phyloP scores from a whole-genome alignment of 768 basidiomycete species.

The Goffeauzyma gilvescens region DNA sequence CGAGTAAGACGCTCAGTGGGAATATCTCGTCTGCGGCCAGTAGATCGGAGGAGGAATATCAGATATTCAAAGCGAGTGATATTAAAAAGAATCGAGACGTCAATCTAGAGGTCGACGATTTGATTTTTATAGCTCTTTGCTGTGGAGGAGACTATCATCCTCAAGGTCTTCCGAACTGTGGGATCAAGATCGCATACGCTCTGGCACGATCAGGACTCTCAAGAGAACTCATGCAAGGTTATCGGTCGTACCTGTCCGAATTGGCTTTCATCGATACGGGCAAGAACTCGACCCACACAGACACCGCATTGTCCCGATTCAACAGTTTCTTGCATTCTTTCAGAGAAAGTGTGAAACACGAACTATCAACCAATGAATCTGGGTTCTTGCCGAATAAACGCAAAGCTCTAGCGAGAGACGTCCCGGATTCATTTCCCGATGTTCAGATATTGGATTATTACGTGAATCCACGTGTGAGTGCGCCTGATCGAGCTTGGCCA shows the following conservation, averaged over 20 bases:
- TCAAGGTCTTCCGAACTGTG: conserved; percentile 21
- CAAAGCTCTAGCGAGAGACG: conserved; percentile 43
- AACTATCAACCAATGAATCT: conserved; percentile 45
- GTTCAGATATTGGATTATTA: conserved; percentile 60
- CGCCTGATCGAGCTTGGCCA: conserved; percentile 19
- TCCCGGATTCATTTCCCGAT: conserved; percentile 52
- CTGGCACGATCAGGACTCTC: conserved; percentile 69
- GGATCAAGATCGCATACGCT: conserved; percentile 45
- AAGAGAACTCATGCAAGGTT: conserved; percentile 45
- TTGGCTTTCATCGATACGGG: too few species aligned
- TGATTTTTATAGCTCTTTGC: conserved; percentile 64
- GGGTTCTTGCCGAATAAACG: conserved; percentile 49
- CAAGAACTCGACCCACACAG: too few species aligned
- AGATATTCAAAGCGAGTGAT: not conserved
- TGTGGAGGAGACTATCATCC: conserved; percentile 81
- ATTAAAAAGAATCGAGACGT: conserved; percentile 3
- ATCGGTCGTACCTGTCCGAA: conserved; percentile 36
- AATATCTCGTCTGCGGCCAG: too few species aligned
- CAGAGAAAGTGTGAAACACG: conserved; percentile 44
- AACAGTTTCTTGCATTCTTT: conserved; percentile 38
- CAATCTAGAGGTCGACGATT: conserved; percentile 41
- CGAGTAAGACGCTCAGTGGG: too few species aligned
- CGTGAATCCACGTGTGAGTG: conserved; percentile 45
- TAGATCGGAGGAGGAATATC: too few species aligned
- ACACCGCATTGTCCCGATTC: conserved; percentile 41